phyloP scores from a whole-genome alignment of 164 flowering plant species.

The Annona squamosa region DNA sequence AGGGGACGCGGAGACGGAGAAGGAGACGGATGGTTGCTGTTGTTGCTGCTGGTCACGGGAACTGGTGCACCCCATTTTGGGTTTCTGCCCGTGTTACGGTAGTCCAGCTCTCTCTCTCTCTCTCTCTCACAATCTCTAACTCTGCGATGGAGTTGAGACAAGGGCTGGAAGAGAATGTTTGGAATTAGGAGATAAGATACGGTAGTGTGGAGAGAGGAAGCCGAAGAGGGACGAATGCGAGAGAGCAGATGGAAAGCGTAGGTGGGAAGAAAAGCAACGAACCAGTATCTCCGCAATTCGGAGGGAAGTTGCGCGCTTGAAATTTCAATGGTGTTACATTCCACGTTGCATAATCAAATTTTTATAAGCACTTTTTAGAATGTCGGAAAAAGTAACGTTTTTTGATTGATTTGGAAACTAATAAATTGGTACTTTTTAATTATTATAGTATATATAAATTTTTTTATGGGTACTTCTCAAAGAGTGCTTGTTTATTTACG shows the following conservation, averaged over 20 bases:
- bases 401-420: no score
- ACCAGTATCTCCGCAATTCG: neutral
- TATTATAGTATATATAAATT: no score
- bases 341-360: no score
- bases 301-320: neutral
- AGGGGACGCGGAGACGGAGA: neutral
- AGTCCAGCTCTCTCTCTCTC: neutral
- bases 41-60: conserved; percentile 20
- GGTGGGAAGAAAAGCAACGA: neutral
- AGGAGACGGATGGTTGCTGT: neutral
- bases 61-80: conserved; percentile 53
- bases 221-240: neutral
- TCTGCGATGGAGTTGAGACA: neutral
- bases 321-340: no score
- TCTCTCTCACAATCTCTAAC: neutral
- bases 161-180: neutral
- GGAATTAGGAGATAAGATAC: neutral
- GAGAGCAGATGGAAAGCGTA: neutral
- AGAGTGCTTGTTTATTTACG: no score
- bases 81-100: neutral
- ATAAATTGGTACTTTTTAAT: no score
- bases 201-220: neutral
- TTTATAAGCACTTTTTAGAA: no score
- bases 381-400: no score
- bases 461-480: no score